A percentile compares a stretch with the other conserved stretches of the same genome.
These are phyloP conservation scores for Leucocoprinus sp. DNA, from an alignment of 768 basidiomycete species.

Conservation along the genomic window DNA sequence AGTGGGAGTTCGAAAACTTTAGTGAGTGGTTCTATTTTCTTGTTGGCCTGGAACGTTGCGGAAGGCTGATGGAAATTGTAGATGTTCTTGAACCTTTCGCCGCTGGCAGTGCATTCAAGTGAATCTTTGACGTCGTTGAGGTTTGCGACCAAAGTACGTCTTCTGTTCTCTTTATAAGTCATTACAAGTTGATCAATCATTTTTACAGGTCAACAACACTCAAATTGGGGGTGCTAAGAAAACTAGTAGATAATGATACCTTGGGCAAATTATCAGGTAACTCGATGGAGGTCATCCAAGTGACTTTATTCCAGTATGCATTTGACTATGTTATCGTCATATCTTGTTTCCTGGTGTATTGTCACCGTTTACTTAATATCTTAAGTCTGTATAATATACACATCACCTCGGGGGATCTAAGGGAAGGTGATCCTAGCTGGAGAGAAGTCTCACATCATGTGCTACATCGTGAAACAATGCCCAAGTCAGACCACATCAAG, in stretches of 20 bases:
- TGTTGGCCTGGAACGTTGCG: not conserved
- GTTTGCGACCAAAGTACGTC: constrained; percentile 86
- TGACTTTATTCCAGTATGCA: no score
- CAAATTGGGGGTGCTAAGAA: constrained; percentile 82
- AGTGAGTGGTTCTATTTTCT: constrained; percentile 34
- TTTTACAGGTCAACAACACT: constrained; percentile 80
- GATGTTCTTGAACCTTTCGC: constrained; percentile 94
- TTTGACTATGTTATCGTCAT: no score
- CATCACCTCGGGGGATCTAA: no score
- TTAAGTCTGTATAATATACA: no score
- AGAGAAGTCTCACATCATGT: no score
- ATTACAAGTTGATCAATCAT: constrained; percentile 12
- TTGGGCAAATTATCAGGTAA: no score
- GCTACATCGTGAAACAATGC: no score
- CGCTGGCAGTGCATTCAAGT: constrained; percentile 73
- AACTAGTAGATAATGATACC: constrained; percentile 1
- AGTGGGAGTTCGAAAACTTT: constrained; percentile 87
- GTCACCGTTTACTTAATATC: no score
- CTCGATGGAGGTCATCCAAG: no score
- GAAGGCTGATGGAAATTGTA: constrained; percentile 17
- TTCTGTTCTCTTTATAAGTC: constrained; percentile 1
- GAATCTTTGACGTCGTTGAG: constrained; percentile 85
- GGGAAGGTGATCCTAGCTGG: no score
- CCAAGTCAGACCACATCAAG: no score
- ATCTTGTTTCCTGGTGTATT: no score